A percentile compares a stretch with the other conserved stretches of the same genome.
Evolutionary conservation across 1,139 yeast genomes (phyloP).

Genomic region (Meyerozyma carpophila): DNA sequence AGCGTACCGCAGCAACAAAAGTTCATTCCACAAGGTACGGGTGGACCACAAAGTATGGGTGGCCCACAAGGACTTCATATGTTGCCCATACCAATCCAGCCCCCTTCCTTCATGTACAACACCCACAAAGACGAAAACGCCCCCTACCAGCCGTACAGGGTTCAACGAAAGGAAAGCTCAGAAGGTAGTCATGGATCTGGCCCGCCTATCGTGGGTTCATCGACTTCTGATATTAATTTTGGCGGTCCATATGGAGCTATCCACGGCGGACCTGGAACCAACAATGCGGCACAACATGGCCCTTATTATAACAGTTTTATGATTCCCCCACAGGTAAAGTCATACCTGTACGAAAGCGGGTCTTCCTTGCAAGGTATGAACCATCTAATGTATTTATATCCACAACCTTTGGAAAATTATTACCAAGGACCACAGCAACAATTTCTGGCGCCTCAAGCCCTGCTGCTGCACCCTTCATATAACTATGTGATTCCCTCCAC

Average conservation of each 20-base stretch:
- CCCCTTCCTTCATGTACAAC: constrained; percentile 1
- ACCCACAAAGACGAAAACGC: not conserved
- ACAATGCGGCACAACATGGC: not conserved
- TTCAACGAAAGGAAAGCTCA: not conserved
- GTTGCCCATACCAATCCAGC: not conserved
- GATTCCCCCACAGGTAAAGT: not conserved
- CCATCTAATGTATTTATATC: constrained; percentile 1
- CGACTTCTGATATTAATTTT: not conserved
- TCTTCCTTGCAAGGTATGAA: not conserved
- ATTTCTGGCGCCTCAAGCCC: not conserved
- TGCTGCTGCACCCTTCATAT: not conserved
- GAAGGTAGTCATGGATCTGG: not conserved
- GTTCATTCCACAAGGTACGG: not conserved
- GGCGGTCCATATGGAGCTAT: not conserved
- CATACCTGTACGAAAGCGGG: not conserved
- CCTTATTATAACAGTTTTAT: not conserved
- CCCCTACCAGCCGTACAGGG: not conserved
- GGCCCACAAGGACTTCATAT: not conserved
- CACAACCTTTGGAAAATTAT: not conserved
- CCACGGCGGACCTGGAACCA: not conserved
- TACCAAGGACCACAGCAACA: not conserved
- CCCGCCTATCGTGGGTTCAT: not conserved
- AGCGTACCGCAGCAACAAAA: not conserved
- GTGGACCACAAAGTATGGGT: not conserved
- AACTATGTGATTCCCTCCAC: not conserved